phyloP scores from a whole-genome alignment of 2,329 filamentous ascomycete species.

The Zymoseptoria tritici region DNA sequence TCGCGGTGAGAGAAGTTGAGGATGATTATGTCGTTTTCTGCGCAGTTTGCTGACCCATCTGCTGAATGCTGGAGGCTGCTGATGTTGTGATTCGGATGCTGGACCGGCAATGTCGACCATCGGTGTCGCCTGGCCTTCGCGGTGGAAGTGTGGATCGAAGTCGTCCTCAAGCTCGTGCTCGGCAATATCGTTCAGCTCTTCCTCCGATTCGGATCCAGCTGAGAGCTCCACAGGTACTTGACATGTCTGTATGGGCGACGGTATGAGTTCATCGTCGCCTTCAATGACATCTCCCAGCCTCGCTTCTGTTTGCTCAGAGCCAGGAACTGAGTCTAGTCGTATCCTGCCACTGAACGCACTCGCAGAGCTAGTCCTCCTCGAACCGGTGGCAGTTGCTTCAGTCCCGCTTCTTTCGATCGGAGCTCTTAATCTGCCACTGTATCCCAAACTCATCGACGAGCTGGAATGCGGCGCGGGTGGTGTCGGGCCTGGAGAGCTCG shows the following conservation, averaged over 20 bases:
- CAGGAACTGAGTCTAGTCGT: constrained; percentile 3
- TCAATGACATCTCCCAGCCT: constrained; percentile 12
- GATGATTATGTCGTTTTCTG: constrained; percentile 45
- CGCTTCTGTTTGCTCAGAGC: not conserved
- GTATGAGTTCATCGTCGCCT: constrained; percentile 2
- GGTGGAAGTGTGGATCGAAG: not conserved
- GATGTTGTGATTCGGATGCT: not conserved
- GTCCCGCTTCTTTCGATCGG: not conserved
- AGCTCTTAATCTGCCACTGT: not conserved
- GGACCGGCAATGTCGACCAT: constrained; percentile 1
- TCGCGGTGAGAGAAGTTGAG: constrained; percentile 31
- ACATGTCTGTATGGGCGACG: not conserved
- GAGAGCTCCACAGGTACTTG: not conserved
- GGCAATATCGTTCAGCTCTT: not conserved
- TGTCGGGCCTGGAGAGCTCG: not conserved
- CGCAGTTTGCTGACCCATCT: constrained; percentile 68
- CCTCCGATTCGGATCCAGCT: not conserved
- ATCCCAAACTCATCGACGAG: constrained; percentile 9
- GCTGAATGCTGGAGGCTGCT: constrained; percentile 49
- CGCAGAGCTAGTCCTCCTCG: constrained; percentile 11
- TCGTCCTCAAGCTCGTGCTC: not conserved
- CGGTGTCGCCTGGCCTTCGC: not conserved
- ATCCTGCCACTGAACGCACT: constrained; percentile 6
- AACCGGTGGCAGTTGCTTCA: constrained; percentile 4
- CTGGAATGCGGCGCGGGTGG: constrained; percentile 3